These are phyloP conservation scores for Ascochyta clinopodiicola DNA, from an alignment of 2,329 filamentous ascomycete species.

Conservation along the genomic window DNA sequence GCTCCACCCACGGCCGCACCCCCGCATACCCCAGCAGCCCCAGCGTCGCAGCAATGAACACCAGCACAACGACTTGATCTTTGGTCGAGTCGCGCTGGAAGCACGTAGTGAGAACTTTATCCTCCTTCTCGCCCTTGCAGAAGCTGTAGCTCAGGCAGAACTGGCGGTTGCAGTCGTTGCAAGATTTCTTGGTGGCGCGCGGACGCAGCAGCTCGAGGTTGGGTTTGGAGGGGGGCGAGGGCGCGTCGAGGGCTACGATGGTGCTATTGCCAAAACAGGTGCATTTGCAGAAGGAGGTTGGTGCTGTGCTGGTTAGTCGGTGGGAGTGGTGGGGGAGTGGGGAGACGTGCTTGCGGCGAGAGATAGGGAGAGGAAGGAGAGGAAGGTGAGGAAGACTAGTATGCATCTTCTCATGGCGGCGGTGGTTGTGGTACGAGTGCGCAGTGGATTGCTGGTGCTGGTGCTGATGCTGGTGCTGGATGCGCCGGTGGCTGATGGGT, in stretches of 20 bases:
- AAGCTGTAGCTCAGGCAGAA: constrained; percentile 70
- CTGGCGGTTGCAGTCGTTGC: constrained; percentile 71
- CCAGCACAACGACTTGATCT: constrained; percentile 69
- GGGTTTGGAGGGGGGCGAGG: constrained; percentile 37
- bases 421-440: constrained; percentile 26
- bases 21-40: constrained; percentile 67
- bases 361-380: constrained; percentile 47
- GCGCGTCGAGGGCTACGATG: constrained; percentile 68
- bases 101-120: constrained; percentile 70
- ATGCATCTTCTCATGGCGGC: constrained; percentile 23
- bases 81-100: constrained; percentile 74
- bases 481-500: constrained; percentile 6
- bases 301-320: constrained; percentile 44
- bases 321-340: not conserved
- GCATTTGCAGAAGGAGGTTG: constrained; percentile 75
- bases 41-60: constrained; percentile 69
- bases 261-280: constrained; percentile 72
- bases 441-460: not conserved
- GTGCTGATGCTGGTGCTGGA: not conserved
- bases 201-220: constrained; percentile 31
- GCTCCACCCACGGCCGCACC: constrained; percentile 64
- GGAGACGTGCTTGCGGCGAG: constrained; percentile 53
- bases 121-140: constrained; percentile 67
- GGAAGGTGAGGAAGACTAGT: constrained; percentile 34
- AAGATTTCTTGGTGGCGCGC: constrained; percentile 56